Conservation (phyloP, 371 early-diverging fungal genomes). For the Syncephalastrum sp. region DNA sequence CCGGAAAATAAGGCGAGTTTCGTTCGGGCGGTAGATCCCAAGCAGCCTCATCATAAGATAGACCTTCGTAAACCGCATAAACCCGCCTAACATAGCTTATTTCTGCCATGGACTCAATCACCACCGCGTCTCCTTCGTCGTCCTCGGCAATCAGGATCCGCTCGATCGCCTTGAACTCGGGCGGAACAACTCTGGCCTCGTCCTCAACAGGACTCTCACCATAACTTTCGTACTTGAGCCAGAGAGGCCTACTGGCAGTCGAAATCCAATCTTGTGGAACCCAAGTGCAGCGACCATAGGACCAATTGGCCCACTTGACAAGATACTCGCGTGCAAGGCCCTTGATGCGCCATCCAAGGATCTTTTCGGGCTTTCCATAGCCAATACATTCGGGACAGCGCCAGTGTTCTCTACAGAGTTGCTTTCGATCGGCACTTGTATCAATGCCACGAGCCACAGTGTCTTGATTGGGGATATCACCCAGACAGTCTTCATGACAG, state of each 20-base stretch:
- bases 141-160: constrained; percentile 47
- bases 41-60: constrained; percentile 50
- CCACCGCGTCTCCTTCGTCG: constrained; percentile 20
- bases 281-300: constrained; percentile 60
- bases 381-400: constrained; percentile 40
- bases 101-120: neutral
- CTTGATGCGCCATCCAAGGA: constrained; percentile 12
- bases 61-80: constrained; percentile 45
- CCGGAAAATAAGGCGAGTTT: no score
- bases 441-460: no score
- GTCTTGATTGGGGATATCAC: constrained; percentile 8
- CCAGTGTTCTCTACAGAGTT: constrained; percentile 26
- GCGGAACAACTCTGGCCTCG: constrained; percentile 19
- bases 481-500: constrained; percentile 38
- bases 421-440: neutral
- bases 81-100: constrained; percentile 22
- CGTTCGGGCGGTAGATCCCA: no score
- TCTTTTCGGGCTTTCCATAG: constrained; percentile 12
- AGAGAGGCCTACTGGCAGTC: constrained; percentile 17
- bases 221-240: constrained; percentile 27
- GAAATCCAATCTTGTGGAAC: constrained; percentile 50
- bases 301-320: constrained; percentile 56
- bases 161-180: constrained; percentile 46
- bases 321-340: constrained; percentile 14
- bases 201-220: constrained; percentile 13